Percentiles rank a stretch among this genome's conserved stretches.
These are phyloP conservation scores for cucumber (Cucumis sativus) DNA, from an alignment of 306 rosid species.

Conservation along the genomic window Cucumber_9930_V3 NC_026659.2:21226501-21227000, in stretches of 20 bases:
- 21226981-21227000: not conserved
- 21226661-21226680: not conserved
- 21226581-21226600: not conserved
- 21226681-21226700: not conserved
- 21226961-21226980: not conserved
- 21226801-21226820: conserved; percentile 86
- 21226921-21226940: not conserved
- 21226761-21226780: conserved; percentile 90
- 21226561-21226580: not conserved
- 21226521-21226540: not conserved
- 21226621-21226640: not conserved
- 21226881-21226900: conserved; percentile 99
- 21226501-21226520: not conserved
- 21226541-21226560: not conserved
- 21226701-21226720: not conserved
- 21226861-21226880: conserved; percentile 94
- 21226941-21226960: not conserved
- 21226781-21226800: conserved; percentile 94
- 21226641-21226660: too few relatives aligned
- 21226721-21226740: not conserved
- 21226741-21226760: not conserved
- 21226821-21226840: conserved; percentile 89
- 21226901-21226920: not conserved
- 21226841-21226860: conserved; percentile 93
- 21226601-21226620: not conserved